Conservation (phyloP, 768 basidiomycete genomes). For the Paxillus rubicundulus region DNA sequence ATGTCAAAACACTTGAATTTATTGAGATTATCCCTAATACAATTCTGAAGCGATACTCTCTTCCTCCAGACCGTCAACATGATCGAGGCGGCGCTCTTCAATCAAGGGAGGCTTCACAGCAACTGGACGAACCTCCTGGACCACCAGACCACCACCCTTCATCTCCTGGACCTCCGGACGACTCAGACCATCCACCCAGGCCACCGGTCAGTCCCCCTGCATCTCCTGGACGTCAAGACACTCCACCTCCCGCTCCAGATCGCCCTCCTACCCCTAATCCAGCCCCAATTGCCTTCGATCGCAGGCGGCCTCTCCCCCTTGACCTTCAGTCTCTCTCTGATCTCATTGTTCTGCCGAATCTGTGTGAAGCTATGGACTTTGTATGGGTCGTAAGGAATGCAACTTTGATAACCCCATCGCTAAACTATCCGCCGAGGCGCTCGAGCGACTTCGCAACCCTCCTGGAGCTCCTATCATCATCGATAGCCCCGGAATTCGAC, state of each 20-base stretch:
- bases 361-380: not conserved
- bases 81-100: too few relatives aligned
- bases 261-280: not conserved
- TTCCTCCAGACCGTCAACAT: not conserved
- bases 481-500: slow-evolving; percentile 2
- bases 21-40: not conserved
- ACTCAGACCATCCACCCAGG: not conserved
- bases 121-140: too few relatives aligned
- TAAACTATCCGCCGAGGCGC: too few relatives aligned
- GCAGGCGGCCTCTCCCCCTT: not conserved
- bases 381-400: not conserved
- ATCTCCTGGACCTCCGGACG: not conserved
- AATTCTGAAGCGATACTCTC: not conserved
- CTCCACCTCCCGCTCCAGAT: not conserved
- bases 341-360: not conserved
- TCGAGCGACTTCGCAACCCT: slow-evolving; percentile 4
- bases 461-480: not conserved
- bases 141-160: not conserved
- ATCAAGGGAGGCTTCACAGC: too few relatives aligned
- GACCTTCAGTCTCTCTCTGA: not conserved
- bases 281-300: not conserved
- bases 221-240: not conserved
- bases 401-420: too few relatives aligned
- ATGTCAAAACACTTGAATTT: not conserved
- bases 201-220: too few relatives aligned